Percentiles rank a stretch among this genome's conserved stretches.
Conservation (phyloP, 106 monocot species). For the Platanthera guangdongensis region DNA sequence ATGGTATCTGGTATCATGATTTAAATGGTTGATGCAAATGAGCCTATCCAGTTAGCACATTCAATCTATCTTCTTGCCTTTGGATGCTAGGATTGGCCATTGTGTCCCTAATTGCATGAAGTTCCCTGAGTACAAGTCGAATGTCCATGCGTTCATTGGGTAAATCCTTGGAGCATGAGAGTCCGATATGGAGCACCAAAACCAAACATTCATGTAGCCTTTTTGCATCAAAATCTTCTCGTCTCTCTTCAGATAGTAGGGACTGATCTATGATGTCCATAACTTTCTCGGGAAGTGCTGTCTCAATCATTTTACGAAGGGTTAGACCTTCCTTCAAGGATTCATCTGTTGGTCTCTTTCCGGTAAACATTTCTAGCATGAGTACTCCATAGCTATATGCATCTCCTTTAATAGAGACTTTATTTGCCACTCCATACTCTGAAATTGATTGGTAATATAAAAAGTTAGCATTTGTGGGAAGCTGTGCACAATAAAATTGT, state of each 20-base stretch:
- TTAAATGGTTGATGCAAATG: too few species aligned
- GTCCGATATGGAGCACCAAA: slow-evolving; percentile 3
- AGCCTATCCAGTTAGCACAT: too few species aligned
- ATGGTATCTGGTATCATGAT: too few species aligned
- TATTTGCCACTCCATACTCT: slow-evolving; percentile 17
- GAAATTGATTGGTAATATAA: too few species aligned
- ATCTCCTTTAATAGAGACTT: slow-evolving; percentile 15
- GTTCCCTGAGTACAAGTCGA: slow-evolving; percentile 1
- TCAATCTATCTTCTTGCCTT: too few species aligned
- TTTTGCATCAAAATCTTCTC: too few species aligned
- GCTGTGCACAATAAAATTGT: too few species aligned
- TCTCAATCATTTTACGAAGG: not conserved
- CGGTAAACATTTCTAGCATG: slow-evolving; percentile 15
- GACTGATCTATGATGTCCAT: slow-evolving; percentile 7
- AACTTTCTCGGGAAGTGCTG: not conserved
- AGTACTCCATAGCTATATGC: slow-evolving; percentile 22
- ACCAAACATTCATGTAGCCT: not conserved
- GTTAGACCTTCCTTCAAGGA: not conserved
- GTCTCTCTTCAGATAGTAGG: not conserved
- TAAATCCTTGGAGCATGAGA: slow-evolving; percentile 9
- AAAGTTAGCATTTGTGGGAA: too few species aligned
- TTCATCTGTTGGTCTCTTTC: slow-evolving; percentile 19
- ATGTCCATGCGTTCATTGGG: slow-evolving; percentile 5
- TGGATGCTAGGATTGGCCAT: not conserved
- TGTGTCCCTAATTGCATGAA: not conserved